Conservation (phyloP, 2,329 filamentous ascomycete genomes). For the Tolypocladium sp. region DNA sequence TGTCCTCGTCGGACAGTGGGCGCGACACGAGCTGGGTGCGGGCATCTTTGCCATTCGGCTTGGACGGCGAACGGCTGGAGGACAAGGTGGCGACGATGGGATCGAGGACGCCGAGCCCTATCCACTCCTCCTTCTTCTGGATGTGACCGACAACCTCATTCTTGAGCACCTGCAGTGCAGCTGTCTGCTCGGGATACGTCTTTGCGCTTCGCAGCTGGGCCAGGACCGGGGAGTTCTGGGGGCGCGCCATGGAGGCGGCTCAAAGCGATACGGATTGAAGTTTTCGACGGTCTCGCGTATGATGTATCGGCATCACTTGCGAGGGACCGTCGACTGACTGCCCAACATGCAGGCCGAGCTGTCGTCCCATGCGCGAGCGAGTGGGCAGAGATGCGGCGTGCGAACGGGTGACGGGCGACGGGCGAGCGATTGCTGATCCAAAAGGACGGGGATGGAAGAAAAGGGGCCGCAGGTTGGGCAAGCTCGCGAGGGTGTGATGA, state of each 20-base stretch:
- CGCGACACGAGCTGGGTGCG: constrained; percentile 22
- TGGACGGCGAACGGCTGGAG: constrained; percentile 19
- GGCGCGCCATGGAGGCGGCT: constrained; percentile 39
- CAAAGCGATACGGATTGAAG: constrained; percentile 1
- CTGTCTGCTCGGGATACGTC: constrained; percentile 41
- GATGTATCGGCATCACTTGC: constrained; percentile 7
- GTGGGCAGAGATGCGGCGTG: not conserved
- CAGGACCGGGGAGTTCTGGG: constrained; percentile 43
- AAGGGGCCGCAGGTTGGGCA: not conserved
- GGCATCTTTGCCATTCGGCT: constrained; percentile 29
- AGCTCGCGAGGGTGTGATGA: not conserved
- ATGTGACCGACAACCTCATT: constrained; percentile 85
- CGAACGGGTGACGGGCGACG: not conserved
- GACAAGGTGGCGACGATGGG: constrained; percentile 41
- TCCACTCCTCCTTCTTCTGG: constrained; percentile 74
- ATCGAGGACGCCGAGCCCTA: constrained; percentile 60
- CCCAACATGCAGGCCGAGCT: not conserved
- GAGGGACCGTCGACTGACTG: not conserved
- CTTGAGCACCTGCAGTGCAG: constrained; percentile 65
- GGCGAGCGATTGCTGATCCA: not conserved
- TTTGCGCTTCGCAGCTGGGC: constrained; percentile 47
- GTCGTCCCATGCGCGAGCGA: not conserved
- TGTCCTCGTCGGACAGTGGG: constrained; percentile 51
- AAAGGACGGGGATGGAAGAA: not conserved
- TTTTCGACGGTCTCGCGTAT: constrained; percentile 1